Percentiles rank a stretch among this genome's conserved stretches.
phyloP scores from a whole-genome alignment of 129 eudicot species.

The Rutidosis leptorrhynchoides region DNA sequence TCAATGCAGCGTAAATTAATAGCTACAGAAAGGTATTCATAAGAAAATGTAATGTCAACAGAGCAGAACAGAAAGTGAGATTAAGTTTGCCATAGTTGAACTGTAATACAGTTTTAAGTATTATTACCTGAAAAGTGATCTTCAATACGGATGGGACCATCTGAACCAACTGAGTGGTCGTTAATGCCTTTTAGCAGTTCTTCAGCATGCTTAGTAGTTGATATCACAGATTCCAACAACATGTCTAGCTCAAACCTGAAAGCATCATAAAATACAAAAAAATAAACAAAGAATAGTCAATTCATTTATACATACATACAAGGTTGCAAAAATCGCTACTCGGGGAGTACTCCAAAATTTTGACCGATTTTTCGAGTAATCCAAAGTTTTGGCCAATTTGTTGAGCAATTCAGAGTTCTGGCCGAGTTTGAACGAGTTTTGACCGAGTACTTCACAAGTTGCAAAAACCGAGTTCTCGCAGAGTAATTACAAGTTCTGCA shows the following conservation, averaged over 20 bases:
- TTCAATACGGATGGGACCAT: constrained; percentile 60
- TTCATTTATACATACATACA: neutral
- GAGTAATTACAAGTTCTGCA: too few relatives aligned
- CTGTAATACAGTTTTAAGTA: neutral
- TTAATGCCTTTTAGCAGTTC: constrained; percentile 62
- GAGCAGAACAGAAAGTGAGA: constrained; percentile 3
- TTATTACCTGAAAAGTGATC: constrained; percentile 71
- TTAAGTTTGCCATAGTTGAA: neutral
- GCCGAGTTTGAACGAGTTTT: too few relatives aligned
- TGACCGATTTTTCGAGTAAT: too few relatives aligned
- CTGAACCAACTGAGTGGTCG: constrained; percentile 44
- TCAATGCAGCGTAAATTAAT: constrained; percentile 91
- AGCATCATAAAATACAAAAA: constrained; percentile 11
- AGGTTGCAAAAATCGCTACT: too few relatives aligned
- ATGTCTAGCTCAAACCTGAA: constrained; percentile 72
- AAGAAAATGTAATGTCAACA: neutral
- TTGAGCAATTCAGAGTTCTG: too few relatives aligned
- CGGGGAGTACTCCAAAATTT: too few relatives aligned
- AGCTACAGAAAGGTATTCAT: constrained; percentile 47
- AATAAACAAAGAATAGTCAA: neutral
- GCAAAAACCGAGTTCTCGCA: too few relatives aligned
- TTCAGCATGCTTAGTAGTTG: constrained; percentile 79
- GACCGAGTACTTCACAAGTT: too few relatives aligned
- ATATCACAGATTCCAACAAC: constrained; percentile 92
- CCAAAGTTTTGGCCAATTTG: too few relatives aligned